Evolutionary conservation across 306 rosid species (phyloP).

Genomic region (Citrullus amarus): DNA sequence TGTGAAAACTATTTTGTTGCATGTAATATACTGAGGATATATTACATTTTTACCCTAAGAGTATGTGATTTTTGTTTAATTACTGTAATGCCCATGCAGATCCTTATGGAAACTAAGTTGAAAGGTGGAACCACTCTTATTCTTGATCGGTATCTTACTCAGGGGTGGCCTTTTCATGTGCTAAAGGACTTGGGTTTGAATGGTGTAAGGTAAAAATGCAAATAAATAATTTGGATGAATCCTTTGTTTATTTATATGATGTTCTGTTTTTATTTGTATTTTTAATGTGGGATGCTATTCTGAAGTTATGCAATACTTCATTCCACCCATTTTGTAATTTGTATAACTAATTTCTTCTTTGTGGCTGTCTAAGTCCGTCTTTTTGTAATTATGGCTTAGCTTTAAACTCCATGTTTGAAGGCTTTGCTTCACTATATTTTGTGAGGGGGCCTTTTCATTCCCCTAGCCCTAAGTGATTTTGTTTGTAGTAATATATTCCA

Average conservation of each 20-base stretch:
- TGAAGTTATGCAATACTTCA: background rate
- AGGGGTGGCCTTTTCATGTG: constrained; percentile 92
- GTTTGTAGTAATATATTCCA: background rate
- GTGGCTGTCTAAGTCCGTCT: background rate
- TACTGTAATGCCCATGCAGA: constrained; percentile 29
- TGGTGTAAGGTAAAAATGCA: constrained; percentile 75
- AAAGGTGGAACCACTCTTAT: constrained; percentile 76
- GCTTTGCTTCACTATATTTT: background rate
- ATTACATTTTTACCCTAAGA: background rate
- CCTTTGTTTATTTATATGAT: background rate
- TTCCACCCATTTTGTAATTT: background rate
- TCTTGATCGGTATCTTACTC: constrained; percentile 93
- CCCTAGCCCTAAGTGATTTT: background rate
- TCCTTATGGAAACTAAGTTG: constrained; percentile 68
- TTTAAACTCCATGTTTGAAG: background rate
- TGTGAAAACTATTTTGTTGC: background rate
- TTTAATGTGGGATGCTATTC: background rate
- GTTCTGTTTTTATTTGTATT: background rate
- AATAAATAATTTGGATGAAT: background rate
- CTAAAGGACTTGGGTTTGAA: constrained; percentile 73
- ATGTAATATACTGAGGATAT: background rate
- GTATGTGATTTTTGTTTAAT: background rate
- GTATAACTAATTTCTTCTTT: background rate
- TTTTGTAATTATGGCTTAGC: background rate
- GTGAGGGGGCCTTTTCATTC: background rate